phyloP scores from a whole-genome alignment of 164 flowering plant genomes.

The Berberis vulgaris region DNA sequence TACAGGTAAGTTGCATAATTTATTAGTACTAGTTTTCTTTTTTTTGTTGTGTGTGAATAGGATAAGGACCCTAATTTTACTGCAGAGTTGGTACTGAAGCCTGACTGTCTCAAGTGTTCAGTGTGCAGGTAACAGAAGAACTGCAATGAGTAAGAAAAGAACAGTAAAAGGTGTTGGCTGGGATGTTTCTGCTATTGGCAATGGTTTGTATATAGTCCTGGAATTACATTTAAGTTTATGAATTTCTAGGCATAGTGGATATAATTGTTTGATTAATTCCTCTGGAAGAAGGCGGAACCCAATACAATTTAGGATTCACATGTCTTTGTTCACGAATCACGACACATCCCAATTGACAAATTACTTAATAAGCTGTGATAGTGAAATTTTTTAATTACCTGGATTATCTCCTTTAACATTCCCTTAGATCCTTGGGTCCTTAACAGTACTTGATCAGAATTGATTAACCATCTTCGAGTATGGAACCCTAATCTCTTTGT shows the following conservation, averaged over 20 bases:
- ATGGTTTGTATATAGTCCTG: constrained; percentile 41
- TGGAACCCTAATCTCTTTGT: no score
- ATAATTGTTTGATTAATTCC: neutral
- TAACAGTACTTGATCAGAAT: no score
- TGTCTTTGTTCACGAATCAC: no score
- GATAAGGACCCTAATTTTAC: neutral
- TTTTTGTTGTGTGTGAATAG: neutral
- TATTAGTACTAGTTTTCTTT: neutral
- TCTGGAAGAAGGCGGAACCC: neutral
- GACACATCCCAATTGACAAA: no score
- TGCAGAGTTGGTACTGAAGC: neutral
- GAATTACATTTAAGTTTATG: neutral
- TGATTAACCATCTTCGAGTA: no score
- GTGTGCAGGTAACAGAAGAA: constrained; percentile 99
- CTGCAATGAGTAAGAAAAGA: constrained; percentile 87
- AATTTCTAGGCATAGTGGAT: neutral
- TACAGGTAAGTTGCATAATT: constrained; percentile 40
- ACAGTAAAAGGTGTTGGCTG: constrained; percentile 96
- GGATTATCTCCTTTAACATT: no score
- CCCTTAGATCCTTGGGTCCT: no score
- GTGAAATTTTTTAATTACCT: no score
- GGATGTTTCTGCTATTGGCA: constrained; percentile 91
- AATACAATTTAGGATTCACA: neutral
- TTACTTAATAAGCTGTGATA: no score
- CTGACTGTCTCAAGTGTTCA: constrained; percentile 12